These are phyloP conservation scores for Rhizopogon roseolus DNA, from an alignment of 768 basidiomycete species.

Conservation along the genomic window DNA sequence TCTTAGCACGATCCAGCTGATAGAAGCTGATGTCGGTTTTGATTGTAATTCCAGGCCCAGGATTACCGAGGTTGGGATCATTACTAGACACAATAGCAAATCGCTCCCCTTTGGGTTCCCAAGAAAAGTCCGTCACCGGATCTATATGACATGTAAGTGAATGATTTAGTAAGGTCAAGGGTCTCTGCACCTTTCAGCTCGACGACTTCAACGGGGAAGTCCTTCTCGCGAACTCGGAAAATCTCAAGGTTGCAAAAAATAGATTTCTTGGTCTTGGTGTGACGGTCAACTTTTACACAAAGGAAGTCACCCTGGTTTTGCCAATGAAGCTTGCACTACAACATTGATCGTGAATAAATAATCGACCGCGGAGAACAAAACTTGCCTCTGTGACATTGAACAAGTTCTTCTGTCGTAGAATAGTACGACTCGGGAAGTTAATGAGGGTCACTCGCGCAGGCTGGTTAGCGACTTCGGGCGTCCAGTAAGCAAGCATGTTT, in stretches of 20 bases:
- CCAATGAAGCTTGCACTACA: constrained; percentile 94
- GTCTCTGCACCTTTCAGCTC: constrained; percentile 79
- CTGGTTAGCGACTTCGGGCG: constrained; percentile 92
- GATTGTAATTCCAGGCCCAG: constrained; percentile 87
- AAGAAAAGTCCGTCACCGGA: constrained; percentile 92
- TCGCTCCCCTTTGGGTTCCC: constrained; percentile 97
- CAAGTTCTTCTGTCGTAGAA: constrained; percentile 91
- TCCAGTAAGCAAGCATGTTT: constrained; percentile 97
- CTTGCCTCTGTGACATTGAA: constrained; percentile 96
- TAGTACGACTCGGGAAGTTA: constrained; percentile 77
- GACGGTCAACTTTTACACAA: constrained; percentile 98
- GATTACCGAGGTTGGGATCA: constrained; percentile 90
- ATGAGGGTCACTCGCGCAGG: constrained; percentile 95
- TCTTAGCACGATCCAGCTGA: constrained; percentile 87
- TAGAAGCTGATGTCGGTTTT: constrained; percentile 97
- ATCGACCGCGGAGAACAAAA: constrained; percentile 11
- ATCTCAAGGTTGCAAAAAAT: constrained; percentile 98
- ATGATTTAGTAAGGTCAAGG: constrained; percentile 1
- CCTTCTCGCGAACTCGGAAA: constrained; percentile 95
- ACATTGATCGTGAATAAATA: not conserved
- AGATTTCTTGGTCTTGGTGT: constrained; percentile 98
- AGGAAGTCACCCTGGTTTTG: constrained; percentile 98
- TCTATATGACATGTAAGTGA: constrained; percentile 40
- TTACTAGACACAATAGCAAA: constrained; percentile 93
- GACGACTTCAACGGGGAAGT: constrained; percentile 95